phyloP scores from a whole-genome alignment of 192 early-diverging fungal species.

The Rhizophlyctis rosea region DNA sequence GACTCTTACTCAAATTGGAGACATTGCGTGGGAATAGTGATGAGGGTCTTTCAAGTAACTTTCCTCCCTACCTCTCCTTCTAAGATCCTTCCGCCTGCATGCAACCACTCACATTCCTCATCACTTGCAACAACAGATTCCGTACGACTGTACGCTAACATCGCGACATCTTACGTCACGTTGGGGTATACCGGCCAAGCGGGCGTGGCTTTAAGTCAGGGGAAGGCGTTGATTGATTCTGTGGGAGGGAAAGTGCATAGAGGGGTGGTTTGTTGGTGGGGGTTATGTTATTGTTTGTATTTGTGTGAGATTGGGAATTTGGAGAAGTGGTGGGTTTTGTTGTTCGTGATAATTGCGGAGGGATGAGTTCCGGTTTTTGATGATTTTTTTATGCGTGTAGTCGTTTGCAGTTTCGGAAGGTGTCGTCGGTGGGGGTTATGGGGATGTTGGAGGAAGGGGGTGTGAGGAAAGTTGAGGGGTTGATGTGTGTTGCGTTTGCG shows the following conservation, averaged over 20 bases:
- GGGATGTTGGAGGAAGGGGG: too few relatives aligned
- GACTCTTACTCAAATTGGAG: conserved; percentile 56
- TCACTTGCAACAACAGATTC: conserved; percentile 19
- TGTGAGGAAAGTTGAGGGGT: not conserved
- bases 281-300: conserved; percentile 58
- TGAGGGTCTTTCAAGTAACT: conserved; percentile 21
- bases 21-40: conserved; percentile 39
- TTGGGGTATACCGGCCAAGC: conserved; percentile 78
- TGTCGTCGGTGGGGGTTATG: not conserved
- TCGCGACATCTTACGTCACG: conserved; percentile 55
- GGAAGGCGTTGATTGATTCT: conserved; percentile 38
- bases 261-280: too few relatives aligned
- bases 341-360: too few relatives aligned
- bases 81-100: not conserved
- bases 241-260: too few relatives aligned
- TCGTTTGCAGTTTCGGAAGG: not conserved
- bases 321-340: conserved; percentile 44
- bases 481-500: conserved; percentile 3
- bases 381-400: not conserved
- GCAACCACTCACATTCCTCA: not conserved
- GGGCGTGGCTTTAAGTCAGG: conserved; percentile 50
- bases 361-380: too few relatives aligned
- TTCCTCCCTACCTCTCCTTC: not conserved
- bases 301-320: conserved; percentile 54
- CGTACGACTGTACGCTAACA: conserved; percentile 41